Evolutionary conservation across 2,329 filamentous ascomycete genomes (phyloP).

Genomic region (Aspergillus arachidicola): DNA sequence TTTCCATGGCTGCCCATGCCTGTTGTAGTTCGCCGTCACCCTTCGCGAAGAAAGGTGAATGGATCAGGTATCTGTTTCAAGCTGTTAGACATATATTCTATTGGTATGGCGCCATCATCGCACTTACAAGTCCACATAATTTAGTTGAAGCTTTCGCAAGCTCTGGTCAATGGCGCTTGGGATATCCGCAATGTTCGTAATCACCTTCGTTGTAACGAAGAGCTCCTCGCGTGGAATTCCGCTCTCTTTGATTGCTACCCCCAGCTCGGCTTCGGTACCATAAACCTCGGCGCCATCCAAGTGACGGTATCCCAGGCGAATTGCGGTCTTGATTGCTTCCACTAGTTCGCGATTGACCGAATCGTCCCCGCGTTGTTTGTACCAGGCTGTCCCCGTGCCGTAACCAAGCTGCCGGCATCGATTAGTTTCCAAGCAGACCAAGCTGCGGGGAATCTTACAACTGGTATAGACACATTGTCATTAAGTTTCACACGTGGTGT

Average conservation of each 20-base stretch:
- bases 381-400: slow-evolving; percentile 67
- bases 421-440: slow-evolving; percentile 6
- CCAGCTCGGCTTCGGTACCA: slow-evolving; percentile 52
- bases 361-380: slow-evolving; percentile 53
- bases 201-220: slow-evolving; percentile 61
- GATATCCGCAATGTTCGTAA: slow-evolving; percentile 57
- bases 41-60: slow-evolving; percentile 61
- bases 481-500: slow-evolving; percentile 52
- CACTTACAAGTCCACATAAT: slow-evolving; percentile 63
- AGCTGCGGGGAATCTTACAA: slow-evolving; percentile 42
- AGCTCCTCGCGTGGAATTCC: slow-evolving; percentile 50
- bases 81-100: slow-evolving; percentile 19
- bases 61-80: slow-evolving; percentile 55
- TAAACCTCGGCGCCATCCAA: slow-evolving; percentile 65
- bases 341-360: slow-evolving; percentile 57
- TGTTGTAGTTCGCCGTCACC: slow-evolving; percentile 57
- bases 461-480: slow-evolving; percentile 58
- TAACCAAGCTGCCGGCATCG: slow-evolving; percentile 56
- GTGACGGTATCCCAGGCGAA: slow-evolving; percentile 62
- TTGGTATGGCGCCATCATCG: slow-evolving; percentile 23
- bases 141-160: slow-evolving; percentile 61
- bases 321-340: slow-evolving; percentile 59
- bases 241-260: slow-evolving; percentile 51
- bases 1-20: slow-evolving; percentile 64
- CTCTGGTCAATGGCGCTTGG: slow-evolving; percentile 57